Evolutionary conservation across 1,139 yeast species (phyloP).

Genomic region (Meyerozyma guilliermondii): DNA sequence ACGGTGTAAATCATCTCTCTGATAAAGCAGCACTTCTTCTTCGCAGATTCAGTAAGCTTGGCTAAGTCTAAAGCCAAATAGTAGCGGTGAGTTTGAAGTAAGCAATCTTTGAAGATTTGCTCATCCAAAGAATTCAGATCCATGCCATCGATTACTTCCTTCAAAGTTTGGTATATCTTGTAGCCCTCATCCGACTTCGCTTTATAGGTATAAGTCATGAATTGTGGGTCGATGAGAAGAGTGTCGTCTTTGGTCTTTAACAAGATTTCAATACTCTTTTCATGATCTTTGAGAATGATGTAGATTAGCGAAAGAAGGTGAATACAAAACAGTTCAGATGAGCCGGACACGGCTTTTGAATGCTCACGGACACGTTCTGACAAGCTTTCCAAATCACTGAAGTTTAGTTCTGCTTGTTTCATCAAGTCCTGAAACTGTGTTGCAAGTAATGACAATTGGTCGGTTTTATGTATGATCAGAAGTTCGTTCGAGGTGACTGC

Average conservation of each 20-base stretch:
- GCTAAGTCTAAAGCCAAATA: neutral
- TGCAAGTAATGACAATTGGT: neutral
- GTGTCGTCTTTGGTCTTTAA: neutral
- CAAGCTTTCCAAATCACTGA: neutral
- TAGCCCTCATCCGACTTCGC: neutral
- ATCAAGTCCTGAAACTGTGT: neutral
- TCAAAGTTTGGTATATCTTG: neutral
- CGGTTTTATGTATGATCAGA: neutral
- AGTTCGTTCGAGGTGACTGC: neutral
- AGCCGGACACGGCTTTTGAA: neutral
- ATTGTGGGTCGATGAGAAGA: neutral
- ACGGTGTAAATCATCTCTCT: neutral
- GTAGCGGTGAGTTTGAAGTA: neutral
- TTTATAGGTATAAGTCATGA: neutral
- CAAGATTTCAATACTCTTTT: neutral
- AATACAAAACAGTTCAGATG: neutral
- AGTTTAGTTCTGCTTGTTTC: neutral
- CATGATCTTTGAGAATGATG: neutral
- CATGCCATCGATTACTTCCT: neutral
- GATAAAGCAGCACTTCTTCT: neutral
- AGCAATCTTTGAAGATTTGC: neutral
- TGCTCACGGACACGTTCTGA: neutral
- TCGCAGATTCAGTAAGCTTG: neutral
- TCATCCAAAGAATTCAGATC: neutral
- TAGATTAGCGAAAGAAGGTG: neutral